Evolutionary conservation across 257 asterid genomes (phyloP), one percentile per base, ranked within the genome.

Genomic region (Haberlea rhodopensis): DNA sequence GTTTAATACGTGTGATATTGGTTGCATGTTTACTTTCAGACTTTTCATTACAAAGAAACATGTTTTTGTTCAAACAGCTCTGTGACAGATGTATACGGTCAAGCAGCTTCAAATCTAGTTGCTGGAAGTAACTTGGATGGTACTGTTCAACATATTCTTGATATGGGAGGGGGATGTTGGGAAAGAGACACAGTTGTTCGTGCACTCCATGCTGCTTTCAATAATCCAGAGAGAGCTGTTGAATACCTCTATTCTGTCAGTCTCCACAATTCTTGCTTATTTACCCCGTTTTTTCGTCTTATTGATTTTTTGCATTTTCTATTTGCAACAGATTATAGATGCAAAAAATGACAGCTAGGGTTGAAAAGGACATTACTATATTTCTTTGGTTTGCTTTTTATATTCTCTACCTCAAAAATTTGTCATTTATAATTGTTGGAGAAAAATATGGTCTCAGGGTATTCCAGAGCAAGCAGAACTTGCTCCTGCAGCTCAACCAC

Each of bases 381-480:
- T 16, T 15, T 43, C 20, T 43, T 7, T 16, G 19, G 18, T 15
- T 43, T 15, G 51, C 18, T 43, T 43, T 43, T 16, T 13, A 43
- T 43, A 43, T 15, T 5, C 20, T 15, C 8, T 16, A 3, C 20
- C 19, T 13, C 20, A n/a, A n/a, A n/a, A n/a, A n/a, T n/a, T n/a
- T 43, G 1, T 4, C 20, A 43, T 16, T 43, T 43, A 43, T 43
- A 43, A 16, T 43, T 16, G 19, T 43, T 43, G 1, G 20, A 4
- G 2, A 5, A 43, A 43, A 43, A 43, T 43, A 20, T 43, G 19
- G 16, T 20, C 51, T 60, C 83, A 90, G 97, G 97, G 96, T 62
- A 82, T 90, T 75, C 97, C 95, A 46, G 97, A 87, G 78, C 81
- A 80, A 70, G 80, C 95, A 8, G 97, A 84, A 71, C 77, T 80